A percentile compares a stretch with the other conserved stretches of the same genome.
phyloP scores from a whole-genome alignment of 139 green algal species.

The Haematococcus sp. region DNA sequence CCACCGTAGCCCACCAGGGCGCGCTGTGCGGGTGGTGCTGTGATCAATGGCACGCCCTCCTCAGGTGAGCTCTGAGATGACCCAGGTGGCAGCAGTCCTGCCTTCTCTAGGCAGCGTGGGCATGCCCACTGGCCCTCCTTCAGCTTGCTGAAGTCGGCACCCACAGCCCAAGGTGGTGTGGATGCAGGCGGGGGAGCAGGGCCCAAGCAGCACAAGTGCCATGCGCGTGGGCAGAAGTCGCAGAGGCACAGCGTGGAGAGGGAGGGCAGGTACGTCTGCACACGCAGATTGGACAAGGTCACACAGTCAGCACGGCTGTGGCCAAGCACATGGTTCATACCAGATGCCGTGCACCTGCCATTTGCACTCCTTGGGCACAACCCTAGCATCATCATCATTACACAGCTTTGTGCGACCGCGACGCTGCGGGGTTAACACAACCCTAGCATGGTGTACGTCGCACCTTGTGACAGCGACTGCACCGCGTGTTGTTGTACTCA shows the following conservation, averaged over 20 bases:
- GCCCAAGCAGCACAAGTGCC: conserved; percentile 52
- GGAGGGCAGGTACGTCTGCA: conserved; percentile 34
- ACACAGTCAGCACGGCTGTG: neutral
- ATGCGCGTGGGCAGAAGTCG: conserved; percentile 51
- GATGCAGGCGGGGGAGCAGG: neutral
- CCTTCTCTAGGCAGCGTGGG: too few relatives aligned
- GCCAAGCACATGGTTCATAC: too few relatives aligned
- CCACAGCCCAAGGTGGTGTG: neutral
- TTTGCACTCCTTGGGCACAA: too few relatives aligned
- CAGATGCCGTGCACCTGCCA: too few relatives aligned
- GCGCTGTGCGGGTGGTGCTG: too few relatives aligned
- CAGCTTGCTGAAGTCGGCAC: neutral
- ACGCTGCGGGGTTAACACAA: neutral
- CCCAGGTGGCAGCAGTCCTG: too few relatives aligned
- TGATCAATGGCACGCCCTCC: too few relatives aligned
- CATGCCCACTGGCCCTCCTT: conserved; percentile 4
- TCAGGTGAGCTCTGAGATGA: too few relatives aligned
- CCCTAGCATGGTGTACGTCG: neutral
- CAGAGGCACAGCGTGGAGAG: conserved; percentile 46
- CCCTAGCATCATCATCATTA: neutral
- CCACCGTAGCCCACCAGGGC: too few relatives aligned
- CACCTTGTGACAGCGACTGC: conserved; percentile 24
- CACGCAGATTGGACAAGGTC: neutral
- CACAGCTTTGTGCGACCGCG: neutral
- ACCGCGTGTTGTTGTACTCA: conserved; percentile 26